phyloP scores from a whole-genome alignment of 805 yeast species.

The Komagataella pastoris region DNA sequence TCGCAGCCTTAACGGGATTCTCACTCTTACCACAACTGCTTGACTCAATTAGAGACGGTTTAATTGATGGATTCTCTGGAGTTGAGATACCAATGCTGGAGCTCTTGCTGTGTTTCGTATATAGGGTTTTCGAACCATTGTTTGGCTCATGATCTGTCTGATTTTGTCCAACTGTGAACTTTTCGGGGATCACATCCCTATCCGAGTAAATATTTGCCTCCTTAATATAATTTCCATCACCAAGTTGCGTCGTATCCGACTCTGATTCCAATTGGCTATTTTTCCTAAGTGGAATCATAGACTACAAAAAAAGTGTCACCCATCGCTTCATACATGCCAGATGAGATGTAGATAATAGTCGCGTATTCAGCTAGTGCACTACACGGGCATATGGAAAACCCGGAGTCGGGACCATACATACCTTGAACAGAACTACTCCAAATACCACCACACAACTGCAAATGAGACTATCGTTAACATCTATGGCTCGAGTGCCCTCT shows the following conservation, averaged over 20 bases:
- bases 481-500: conserved; percentile 39
- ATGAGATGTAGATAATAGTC: background rate
- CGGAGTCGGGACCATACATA: background rate
- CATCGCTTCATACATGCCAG: background rate
- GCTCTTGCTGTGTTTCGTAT: conserved; percentile 3
- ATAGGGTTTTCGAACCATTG: conserved; percentile 5
- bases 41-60: background rate
- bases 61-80: too few species aligned
- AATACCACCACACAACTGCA: background rate
- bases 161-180: background rate
- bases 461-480: conserved; percentile 18
- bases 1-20: background rate
- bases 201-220: background rate
- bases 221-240: background rate
- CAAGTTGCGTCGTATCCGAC: background rate
- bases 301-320: background rate
- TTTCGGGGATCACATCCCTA: background rate
- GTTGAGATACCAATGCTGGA: background rate
- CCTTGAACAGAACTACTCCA: background rate
- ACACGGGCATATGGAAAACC: background rate
- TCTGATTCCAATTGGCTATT: background rate
- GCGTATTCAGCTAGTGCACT: background rate
- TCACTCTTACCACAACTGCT: background rate
- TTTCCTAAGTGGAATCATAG: background rate
- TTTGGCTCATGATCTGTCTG: background rate